Percentiles rank a stretch among this genome's conserved stretches.
phyloP scores from a whole-genome alignment of 495 filamentous ascomycete species.

The Neurospora sp. region DNA sequence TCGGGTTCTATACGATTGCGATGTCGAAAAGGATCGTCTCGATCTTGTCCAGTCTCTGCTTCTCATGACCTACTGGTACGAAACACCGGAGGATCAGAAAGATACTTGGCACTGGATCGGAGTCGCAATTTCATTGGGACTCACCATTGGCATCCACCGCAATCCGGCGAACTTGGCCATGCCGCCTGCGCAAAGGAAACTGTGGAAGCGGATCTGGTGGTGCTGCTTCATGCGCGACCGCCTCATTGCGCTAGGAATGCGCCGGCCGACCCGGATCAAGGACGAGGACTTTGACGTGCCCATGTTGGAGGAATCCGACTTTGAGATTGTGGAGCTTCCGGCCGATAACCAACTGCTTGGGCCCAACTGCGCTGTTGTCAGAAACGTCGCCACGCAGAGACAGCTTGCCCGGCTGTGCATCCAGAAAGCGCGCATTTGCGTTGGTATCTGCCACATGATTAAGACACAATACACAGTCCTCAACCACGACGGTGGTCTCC shows the following conservation, averaged over 20 bases:
- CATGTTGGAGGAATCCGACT: conserved; percentile 74
- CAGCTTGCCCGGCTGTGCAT: conserved; percentile 80
- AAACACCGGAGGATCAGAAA: conserved; percentile 81
- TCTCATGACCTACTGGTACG: conserved; percentile 87
- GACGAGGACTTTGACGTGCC: conserved; percentile 83
- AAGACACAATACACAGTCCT: conserved; percentile 83
- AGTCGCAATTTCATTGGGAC: conserved; percentile 69
- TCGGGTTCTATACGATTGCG: conserved; percentile 77
- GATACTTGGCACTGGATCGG: conserved; percentile 93
- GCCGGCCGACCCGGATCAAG: conserved; percentile 80
- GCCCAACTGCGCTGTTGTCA: conserved; percentile 53
- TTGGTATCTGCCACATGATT: conserved; percentile 75
- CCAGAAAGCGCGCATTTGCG: conserved; percentile 80
- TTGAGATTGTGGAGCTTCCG: conserved; percentile 60
- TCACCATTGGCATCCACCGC: conserved; percentile 75
- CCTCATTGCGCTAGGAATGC: conserved; percentile 79
- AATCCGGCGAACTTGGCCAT: conserved; percentile 65
- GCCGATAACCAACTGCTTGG: conserved; percentile 55
- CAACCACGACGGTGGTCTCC: conserved; percentile 57
- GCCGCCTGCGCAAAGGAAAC: conserved; percentile 54
- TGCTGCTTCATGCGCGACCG: conserved; percentile 86
- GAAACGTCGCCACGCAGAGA: conserved; percentile 54
- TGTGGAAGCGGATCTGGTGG: conserved; percentile 95
- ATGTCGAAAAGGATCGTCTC: conserved; percentile 74
- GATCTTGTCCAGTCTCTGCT: conserved; percentile 74